Evolutionary conservation across 164 flowering plant genomes (phyloP), one percentile per base, ranked within the genome.

Genomic region (Kalanchoe fedtschenkoi): DNA sequence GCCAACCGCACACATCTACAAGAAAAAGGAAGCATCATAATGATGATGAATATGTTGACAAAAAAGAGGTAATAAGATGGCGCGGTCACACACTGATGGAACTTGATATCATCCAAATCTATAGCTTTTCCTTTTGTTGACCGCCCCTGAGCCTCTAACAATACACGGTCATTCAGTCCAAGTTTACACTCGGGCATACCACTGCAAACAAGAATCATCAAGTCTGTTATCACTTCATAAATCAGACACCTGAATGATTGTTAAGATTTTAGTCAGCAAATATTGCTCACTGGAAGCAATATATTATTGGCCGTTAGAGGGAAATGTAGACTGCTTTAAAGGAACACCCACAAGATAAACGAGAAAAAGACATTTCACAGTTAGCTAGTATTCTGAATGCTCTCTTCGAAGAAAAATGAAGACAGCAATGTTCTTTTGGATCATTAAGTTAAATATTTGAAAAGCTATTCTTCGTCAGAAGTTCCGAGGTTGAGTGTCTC

Each of bases 181-280:
- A 93, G 95, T 74, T 93, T 93, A 70, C 99, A 93, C 77, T 93
- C 99, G 0, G 99, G 99, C 99, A 93, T 93, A 42, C 99, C 99
- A 83, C 99, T 93, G 87, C 73, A 74, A 66, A 60, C 74, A 34
- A 63, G 58, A 70, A 26, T 24, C 17, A 51, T 43, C 16, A 14
- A n/a, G 32, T 32, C 34, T 14, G 33, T 51, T 62, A 32, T 42
- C n/a, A 2, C n/a, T 19, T 42, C n/a, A 42, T 3, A 16, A 32
- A 34, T 38, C 28, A 11, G 33, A 58, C 16, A 9, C 32, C 61
- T 30, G 24, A 34, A n/a, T 22, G 22, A 19, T 34, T 28, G n/a
- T n/a, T n/a, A n/a, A n/a, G n/a, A n/a, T 32, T 16, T 38, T 14
- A 38, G 44, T 47, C 7, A 26, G 47, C 6, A 58, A 26, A 14